phyloP scores from a whole-genome alignment of 1,284 basidiomycete genomes.

The Somion occarium region DNA sequence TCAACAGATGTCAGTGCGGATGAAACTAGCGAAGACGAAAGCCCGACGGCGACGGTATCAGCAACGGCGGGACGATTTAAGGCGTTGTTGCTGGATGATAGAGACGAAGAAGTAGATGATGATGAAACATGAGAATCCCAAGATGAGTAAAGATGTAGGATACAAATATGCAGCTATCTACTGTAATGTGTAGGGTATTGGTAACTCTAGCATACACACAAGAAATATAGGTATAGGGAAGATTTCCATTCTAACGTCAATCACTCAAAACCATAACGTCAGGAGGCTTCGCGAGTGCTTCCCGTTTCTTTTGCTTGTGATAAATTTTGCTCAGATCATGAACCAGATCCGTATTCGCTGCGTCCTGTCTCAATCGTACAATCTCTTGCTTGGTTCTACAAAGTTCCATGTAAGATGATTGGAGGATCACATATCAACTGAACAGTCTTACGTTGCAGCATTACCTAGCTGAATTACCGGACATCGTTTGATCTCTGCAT shows the following conservation, averaged over 20 bases:
- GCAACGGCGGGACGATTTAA: not conserved
- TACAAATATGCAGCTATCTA: too few species aligned
- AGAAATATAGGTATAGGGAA: too few species aligned
- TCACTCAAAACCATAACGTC: too few species aligned
- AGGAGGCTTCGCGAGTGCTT: not conserved
- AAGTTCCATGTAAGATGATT: not conserved
- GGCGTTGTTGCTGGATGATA: not conserved
- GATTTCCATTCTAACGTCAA: too few species aligned
- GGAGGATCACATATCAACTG: not conserved
- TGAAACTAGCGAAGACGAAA: conserved; percentile 3
- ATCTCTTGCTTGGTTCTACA: not conserved
- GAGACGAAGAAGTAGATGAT: not conserved
- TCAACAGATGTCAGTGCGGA: too few species aligned
- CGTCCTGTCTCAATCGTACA: not conserved
- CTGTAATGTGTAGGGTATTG: too few species aligned
- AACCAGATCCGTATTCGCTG: not conserved
- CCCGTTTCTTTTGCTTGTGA: not conserved
- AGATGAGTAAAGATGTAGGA: too few species aligned
- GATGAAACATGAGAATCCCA: too few species aligned
- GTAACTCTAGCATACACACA: too few species aligned
- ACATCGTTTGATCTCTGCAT: not conserved
- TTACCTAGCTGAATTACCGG: not conserved
- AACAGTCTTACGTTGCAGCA: not conserved
- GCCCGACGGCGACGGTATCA: not conserved
- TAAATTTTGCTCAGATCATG: not conserved